These are phyloP conservation scores for Calophaca sinica DNA, from an alignment of 306 rosid species.

Conservation along the genomic window DNA sequence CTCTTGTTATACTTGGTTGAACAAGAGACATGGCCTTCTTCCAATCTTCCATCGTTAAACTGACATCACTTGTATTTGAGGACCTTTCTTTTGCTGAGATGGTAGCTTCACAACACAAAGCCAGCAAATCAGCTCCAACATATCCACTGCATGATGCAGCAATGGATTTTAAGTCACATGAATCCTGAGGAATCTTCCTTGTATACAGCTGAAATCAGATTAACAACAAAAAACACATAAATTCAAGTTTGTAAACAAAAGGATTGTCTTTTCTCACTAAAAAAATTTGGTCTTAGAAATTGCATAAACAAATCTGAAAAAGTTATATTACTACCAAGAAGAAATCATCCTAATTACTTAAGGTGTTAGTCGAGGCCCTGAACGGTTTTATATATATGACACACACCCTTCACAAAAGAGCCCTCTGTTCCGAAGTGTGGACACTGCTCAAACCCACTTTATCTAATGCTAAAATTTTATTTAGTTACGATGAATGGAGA, in stretches of 20 bases:
- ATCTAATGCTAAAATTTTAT: background rate
- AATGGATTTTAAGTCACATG: slow-evolving; percentile 62
- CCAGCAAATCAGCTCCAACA: slow-evolving; percentile 96
- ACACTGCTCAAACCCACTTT: background rate
- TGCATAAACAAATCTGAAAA: background rate
- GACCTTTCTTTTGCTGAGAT: slow-evolving; percentile 62
- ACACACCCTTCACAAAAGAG: slow-evolving; percentile 18
- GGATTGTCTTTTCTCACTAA: slow-evolving; percentile 30
- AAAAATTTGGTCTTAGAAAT: slow-evolving; percentile 8
- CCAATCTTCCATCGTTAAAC: slow-evolving; percentile 80
- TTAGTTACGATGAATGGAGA: slow-evolving; percentile 1
- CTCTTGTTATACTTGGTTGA: slow-evolving; percentile 92
- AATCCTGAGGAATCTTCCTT: slow-evolving; percentile 69
- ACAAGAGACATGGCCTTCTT: slow-evolving; percentile 69
- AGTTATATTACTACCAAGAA: slow-evolving; percentile 17
- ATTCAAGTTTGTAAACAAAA: slow-evolving; percentile 12
- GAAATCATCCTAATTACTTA: slow-evolving; percentile 19
- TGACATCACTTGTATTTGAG: slow-evolving; percentile 52
- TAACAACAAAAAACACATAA: slow-evolving; percentile 30
- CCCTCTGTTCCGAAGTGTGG: background rate
- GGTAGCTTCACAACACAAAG: slow-evolving; percentile 80
- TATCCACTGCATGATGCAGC: slow-evolving; percentile 93
- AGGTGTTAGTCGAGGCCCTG: slow-evolving; percentile 11
- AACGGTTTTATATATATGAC: background rate
- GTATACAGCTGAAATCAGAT: slow-evolving; percentile 74